Conservation (phyloP, 164 flowering plant species). For the Saururus chinensis region DNA sequence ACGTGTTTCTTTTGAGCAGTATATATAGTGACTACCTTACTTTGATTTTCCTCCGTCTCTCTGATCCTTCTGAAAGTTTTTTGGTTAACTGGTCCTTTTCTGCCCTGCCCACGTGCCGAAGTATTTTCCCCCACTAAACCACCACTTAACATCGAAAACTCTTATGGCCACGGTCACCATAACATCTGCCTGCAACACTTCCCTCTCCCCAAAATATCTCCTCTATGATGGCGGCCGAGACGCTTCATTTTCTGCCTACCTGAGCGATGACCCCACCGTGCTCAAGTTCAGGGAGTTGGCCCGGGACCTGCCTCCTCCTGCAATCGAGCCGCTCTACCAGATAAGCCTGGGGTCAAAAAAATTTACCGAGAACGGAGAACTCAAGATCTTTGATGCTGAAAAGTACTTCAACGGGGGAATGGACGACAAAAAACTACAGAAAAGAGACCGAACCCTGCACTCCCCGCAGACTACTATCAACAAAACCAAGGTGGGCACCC, state of each 20-base stretch:
- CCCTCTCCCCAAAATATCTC: conserved; percentile 8
- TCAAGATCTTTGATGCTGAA: conserved; percentile 64
- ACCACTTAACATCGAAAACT: too few species aligned
- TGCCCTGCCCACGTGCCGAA: too few species aligned
- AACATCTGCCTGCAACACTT: conserved; percentile 18
- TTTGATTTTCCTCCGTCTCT: too few species aligned
- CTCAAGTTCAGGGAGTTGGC: conserved; percentile 22
- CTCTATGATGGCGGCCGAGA: conserved; percentile 12
- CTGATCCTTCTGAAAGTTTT: too few species aligned
- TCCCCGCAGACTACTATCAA: conserved; percentile 1
- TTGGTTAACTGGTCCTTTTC: too few species aligned
- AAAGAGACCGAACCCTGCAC: background rate
- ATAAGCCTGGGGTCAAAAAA: conserved; percentile 11
- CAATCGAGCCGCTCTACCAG: background rate
- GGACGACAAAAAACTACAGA: background rate
- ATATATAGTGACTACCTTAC: too few species aligned
- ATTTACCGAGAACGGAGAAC: conserved; percentile 42
- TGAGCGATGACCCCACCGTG: conserved; percentile 23
- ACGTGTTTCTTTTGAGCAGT: too few species aligned
- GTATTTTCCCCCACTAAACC: too few species aligned
- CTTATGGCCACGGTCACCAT: conserved; percentile 27
- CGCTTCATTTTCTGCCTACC: conserved; percentile 38
- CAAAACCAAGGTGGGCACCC: conserved; percentile 22
- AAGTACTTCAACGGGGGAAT: conserved; percentile 54
- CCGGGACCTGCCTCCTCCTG: conserved; percentile 2